Evolutionary conservation across 78 protist genomes (phyloP), one percentile per base, ranked within the genome.

Genomic region (Dictyostelium firmibasis): DNA sequence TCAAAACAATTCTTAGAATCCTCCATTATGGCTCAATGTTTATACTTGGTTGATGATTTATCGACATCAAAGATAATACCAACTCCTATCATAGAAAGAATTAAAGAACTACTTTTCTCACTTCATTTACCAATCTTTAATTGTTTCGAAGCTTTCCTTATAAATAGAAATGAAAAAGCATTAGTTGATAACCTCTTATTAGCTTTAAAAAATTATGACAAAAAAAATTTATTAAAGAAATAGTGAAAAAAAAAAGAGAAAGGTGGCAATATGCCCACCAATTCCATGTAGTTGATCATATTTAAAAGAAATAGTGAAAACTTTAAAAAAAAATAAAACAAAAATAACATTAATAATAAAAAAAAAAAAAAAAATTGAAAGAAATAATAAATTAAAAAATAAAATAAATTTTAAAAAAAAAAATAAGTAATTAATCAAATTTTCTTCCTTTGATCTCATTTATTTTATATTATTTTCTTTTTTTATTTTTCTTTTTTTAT

Each of bases 61-160:
- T 20, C 14, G 3, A 33, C 41, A 33, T 8, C n/a, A n/a, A n/a
- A 18, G 11, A 16, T 2, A 20, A 23, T 77, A 18, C 18, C 83
- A 23, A 11, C 7, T n/a, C 11, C 8, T 7, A 41, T 3, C 2
- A 11, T 25, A 10, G 0, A 18, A n/a, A 77, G 9, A 77, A 38
- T 43, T n/a, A 77, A 77, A 77, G 18, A 14, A 11, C 10, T 77
- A 77, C 25, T 43, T 38, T 43, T 77, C n/a, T 23, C 43, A 20
- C 47, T 41, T 11, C 53, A 77, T 77, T 43, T 77, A 35, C 83
- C 83, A 35, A 47, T 77, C n/a, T 77, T 77, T 27, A 77, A 77
- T 43, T 35, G 50, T n/a, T 77, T 77, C 8, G 83, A 77, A 41
- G 83, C 83, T n/a, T 77, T n/a, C 25, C n/a, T 41, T n/a, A 11